Conservation (phyloP, 2,329 filamentous ascomycete species). For the Ophiognomonia clavigignenti-juglandacearum region DNA sequence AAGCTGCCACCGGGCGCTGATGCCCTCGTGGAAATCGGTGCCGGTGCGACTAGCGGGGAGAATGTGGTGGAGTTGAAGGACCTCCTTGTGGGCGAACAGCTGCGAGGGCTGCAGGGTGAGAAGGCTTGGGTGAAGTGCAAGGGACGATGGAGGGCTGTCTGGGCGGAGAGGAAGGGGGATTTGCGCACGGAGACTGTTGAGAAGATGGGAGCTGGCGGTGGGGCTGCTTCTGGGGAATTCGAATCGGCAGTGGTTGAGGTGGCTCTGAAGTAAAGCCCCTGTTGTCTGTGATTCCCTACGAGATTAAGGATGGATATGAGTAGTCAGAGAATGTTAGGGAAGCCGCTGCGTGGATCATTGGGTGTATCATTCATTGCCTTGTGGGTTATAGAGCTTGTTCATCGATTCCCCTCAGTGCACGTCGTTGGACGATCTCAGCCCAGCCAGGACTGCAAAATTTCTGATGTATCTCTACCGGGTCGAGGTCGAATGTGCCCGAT, state of each 20-base stretch:
- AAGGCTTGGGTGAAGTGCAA: background rate
- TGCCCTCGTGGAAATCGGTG: conserved; percentile 32
- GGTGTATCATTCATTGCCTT: no score
- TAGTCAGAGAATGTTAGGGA: no score
- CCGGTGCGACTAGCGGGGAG: conserved; percentile 24
- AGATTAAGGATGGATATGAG: no score
- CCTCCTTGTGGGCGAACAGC: background rate
- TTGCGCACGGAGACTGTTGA: background rate
- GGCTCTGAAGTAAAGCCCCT: background rate
- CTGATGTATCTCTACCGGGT: no score
- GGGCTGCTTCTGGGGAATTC: background rate
- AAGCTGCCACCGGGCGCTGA: conserved; percentile 36
- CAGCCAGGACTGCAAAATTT: no score
- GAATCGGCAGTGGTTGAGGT: background rate
- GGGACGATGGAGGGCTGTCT: background rate
- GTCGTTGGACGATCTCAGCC: no score
- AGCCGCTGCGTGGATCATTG: no score
- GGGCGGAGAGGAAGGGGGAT: background rate
- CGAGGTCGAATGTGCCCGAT: no score
- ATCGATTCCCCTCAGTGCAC: no score
- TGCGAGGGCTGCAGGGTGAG: background rate
- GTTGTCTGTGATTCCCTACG: no score
- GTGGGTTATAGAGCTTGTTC: no score
- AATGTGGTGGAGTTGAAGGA: background rate
- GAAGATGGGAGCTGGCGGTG: background rate